Evolutionary conservation across 108 stramenopile genomes (phyloP).

Genomic region (Pseudonitzschia pungens): DNA sequence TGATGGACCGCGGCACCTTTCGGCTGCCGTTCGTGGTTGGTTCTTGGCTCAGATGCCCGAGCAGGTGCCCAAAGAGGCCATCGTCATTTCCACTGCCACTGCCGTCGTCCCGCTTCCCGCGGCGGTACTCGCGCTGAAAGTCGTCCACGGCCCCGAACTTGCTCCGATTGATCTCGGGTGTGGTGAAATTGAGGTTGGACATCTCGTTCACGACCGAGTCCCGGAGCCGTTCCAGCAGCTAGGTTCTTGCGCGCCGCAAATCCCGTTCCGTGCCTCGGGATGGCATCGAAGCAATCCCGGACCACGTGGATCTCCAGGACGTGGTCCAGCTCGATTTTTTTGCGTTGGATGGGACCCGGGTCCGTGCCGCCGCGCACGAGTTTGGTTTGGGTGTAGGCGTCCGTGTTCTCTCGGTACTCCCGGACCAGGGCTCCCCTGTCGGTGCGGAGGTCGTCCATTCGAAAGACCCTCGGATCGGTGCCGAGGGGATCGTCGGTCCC

Average conservation of each 20-base stretch:
- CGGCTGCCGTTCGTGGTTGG: not conserved
- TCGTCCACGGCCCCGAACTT: not conserved
- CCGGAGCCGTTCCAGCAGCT: not conserved
- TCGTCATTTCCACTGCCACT: not conserved
- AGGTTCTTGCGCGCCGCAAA: not conserved
- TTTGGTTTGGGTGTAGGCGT: not conserved
- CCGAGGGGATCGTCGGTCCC: not conserved
- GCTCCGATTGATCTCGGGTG: not conserved
- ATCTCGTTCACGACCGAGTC: not conserved
- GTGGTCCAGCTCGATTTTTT: not conserved
- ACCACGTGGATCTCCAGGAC: not conserved
- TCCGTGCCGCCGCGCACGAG: too few species aligned
- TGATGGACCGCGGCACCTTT: not conserved
- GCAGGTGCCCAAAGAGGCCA: not conserved
- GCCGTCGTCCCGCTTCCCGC: not conserved
- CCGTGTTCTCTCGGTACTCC: not conserved
- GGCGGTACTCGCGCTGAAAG: not conserved
- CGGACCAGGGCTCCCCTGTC: not conserved
- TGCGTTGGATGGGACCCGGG: too few species aligned
- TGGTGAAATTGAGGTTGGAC: not conserved
- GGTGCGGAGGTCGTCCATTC: not conserved
- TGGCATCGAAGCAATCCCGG: not conserved
- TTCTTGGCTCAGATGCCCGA: too few species aligned
- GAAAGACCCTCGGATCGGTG: not conserved
- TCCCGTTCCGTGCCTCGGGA: not conserved